Conservation (phyloP, 2,329 filamentous ascomycete genomes). For the Pseudogymnoascus sp. region DNA sequence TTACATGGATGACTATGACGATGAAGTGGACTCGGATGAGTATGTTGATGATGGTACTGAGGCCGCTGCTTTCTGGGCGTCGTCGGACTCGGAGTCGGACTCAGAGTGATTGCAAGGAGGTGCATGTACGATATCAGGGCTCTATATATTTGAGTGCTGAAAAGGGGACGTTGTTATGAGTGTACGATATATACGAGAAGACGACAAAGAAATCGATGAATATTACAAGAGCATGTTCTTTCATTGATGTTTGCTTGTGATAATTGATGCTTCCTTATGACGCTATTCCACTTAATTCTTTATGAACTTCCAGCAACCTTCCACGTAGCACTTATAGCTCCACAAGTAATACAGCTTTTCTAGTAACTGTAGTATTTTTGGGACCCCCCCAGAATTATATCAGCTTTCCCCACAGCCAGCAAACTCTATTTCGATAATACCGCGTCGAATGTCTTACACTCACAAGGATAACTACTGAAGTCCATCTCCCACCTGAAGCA, state of each 20-base stretch:
- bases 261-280: background rate
- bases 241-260: background rate
- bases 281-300: background rate
- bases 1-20: background rate
- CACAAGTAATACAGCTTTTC: background rate
- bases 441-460: background rate
- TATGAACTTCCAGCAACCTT: background rate
- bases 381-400: background rate
- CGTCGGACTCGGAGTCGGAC: too few relatives aligned
- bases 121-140: background rate
- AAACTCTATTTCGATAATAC: background rate
- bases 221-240: background rate
- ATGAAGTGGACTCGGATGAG: background rate
- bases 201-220: background rate
- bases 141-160: background rate
- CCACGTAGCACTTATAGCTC: background rate
- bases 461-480: background rate
- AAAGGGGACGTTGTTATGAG: background rate
- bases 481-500: background rate
- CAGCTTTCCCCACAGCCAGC: background rate
- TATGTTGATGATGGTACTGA: background rate
- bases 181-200: background rate
- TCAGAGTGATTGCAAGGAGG: background rate
- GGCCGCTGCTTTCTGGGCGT: background rate
- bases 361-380: background rate